These are phyloP conservation scores for Rubus idaeus DNA, from an alignment of 306 rosid genomes.

Conservation along the genomic window DNA sequence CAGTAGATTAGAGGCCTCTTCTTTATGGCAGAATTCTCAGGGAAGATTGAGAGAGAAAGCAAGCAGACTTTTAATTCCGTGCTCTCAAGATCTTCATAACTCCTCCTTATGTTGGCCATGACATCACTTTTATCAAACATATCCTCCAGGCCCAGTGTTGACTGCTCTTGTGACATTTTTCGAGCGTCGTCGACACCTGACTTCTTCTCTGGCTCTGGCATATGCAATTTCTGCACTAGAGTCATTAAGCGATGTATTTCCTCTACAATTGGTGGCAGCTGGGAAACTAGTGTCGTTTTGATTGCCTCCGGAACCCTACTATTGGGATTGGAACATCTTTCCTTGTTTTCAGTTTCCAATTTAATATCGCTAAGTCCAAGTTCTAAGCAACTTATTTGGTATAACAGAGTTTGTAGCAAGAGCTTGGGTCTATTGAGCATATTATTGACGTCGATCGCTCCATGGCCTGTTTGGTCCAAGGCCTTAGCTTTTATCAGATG, in stretches of 20 bases:
- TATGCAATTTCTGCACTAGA: not conserved
- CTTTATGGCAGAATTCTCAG: conserved; percentile 14
- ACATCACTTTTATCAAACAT: not conserved
- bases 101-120: not conserved
- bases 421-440: too few species aligned
- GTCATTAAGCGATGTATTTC: not conserved
- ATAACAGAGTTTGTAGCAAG: not conserved
- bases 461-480: too few species aligned
- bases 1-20: conserved; percentile 31
- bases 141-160: not conserved
- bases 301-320: not conserved
- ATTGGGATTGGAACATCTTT: too few species aligned
- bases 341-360: not conserved
- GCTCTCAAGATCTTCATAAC: not conserved
- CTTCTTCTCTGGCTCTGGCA: not conserved
- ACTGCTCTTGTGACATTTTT: not conserved
- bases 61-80: conserved; percentile 17
- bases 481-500: too few species aligned
- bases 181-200: too few species aligned
- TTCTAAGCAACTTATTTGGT: not conserved
- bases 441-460: too few species aligned
- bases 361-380: not conserved
- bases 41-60: conserved; percentile 21
- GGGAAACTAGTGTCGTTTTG: not conserved
- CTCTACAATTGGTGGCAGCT: not conserved